Evolutionary conservation across 768 basidiomycete species (phyloP).

Genomic region (Kwoniella bestiolae): DNA sequence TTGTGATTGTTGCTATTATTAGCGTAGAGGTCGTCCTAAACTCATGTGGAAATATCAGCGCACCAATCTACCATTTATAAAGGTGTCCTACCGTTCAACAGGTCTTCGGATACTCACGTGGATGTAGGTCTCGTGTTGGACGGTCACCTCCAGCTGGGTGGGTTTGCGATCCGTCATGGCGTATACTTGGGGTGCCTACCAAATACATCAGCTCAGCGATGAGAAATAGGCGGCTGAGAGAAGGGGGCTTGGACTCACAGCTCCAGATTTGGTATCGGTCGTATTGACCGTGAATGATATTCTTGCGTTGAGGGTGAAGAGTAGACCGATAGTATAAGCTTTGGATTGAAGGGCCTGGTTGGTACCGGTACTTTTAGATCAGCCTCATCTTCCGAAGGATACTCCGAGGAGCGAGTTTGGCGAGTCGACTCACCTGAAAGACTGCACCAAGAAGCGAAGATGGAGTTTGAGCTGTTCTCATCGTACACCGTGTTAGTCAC

Average conservation of each 20-base stretch:
- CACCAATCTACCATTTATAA: too few relatives aligned
- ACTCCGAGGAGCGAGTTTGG: background rate
- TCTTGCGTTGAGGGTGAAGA: conserved; percentile 36
- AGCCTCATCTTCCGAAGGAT: conserved; percentile 2
- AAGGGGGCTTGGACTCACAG: too few relatives aligned
- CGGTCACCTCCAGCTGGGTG: conserved; percentile 18
- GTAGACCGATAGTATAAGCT: conserved; percentile 37
- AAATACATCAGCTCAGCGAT: too few relatives aligned
- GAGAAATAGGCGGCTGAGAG: too few relatives aligned
- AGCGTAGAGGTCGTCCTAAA: background rate
- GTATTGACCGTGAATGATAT: conserved; percentile 10
- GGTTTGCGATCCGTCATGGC: conserved; percentile 16
- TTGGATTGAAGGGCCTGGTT: conserved; percentile 29
- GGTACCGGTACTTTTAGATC: too few relatives aligned
- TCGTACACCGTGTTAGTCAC: background rate
- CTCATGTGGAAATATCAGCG: too few relatives aligned
- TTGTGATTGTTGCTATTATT: background rate
- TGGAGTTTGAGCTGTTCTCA: conserved; percentile 25
- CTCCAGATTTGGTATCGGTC: background rate
- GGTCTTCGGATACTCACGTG: conserved; percentile 32
- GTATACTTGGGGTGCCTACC: conserved; percentile 24
- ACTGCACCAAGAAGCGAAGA: conserved; percentile 16
- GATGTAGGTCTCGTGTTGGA: conserved; percentile 32
- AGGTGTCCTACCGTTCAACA: too few relatives aligned
- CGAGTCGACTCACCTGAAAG: conserved; percentile 10